Evolutionary conservation across 352 stramenopile species (phyloP), one percentile per base, ranked within the genome.

Genomic region (Globisporangium acanthophoron): DNA sequence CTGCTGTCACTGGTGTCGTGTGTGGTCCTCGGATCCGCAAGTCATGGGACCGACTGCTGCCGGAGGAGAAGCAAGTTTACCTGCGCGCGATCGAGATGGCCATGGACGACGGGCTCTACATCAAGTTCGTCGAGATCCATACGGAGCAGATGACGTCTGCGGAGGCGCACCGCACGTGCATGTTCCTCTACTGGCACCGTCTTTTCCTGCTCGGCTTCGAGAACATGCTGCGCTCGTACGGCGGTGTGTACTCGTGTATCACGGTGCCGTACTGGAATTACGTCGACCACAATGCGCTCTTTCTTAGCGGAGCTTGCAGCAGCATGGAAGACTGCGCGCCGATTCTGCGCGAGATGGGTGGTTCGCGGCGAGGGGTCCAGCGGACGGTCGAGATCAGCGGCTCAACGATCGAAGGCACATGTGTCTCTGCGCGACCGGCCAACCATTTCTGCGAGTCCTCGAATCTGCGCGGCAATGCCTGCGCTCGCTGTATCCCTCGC

Each of bases 221-320:
- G 62, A 94, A 94, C 61, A 87, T 96, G 78, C 58, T 96, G 37
- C 78, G 87, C 11, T 78, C 73, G 41, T 88, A 90, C 50, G 87
- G 84, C 11, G 75, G 74, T 8, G 80, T 88, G 41, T 94, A 88
- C 52, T 70, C 83, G n/a, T 96, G 87, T 58, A 73, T 96, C 51
- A 96, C 87, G 12, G 53, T 96, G 15, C 87, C 87, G 8, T 96
- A 92, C 72, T 96, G 79, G 79, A 88, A 96, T 68, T 96, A 93
- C 49, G 81, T 91, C 24, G 66, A 91, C 54, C 73, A 96, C 50
- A 94, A 86, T n/a, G 69, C 81, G 11, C 74, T 62, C 44, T 95
- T 85, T 55, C 66, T 92, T 29, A 65, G 64, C 20, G 80, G 84
- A 0, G 56, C 45, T 33, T 95, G 86, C 40, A 33, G 46, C 31